Conservation (phyloP, 371 early-diverging fungal genomes). For the Basidiobolus heterosporus region DNA sequence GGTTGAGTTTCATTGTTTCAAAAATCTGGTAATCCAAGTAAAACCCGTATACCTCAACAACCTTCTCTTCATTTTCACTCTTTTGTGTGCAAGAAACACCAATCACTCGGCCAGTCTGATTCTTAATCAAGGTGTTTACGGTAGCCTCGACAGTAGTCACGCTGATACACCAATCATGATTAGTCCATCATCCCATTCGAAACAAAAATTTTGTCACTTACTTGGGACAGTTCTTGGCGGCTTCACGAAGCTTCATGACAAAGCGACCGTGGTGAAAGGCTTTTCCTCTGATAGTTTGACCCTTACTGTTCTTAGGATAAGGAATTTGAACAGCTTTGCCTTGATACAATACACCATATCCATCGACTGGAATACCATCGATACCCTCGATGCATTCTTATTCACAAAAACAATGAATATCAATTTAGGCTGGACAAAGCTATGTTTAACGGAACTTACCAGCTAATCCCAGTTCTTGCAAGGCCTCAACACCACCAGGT, state of each 20-base stretch:
- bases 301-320: constrained; percentile 31
- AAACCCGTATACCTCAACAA: background rate
- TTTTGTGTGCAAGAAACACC: constrained; percentile 21
- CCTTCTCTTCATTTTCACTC: constrained; percentile 3
- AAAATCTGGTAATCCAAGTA: too few species aligned
- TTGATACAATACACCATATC: constrained; percentile 61
- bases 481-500: constrained; percentile 76
- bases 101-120: constrained; percentile 20
- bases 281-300: constrained; percentile 31
- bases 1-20: too few species aligned
- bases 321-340: constrained; percentile 37
- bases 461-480: constrained; percentile 55
- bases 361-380: constrained; percentile 69
- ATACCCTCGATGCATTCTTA: constrained; percentile 66
- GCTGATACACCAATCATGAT: constrained; percentile 14
- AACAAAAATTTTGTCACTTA: constrained; percentile 8
- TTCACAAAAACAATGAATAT: background rate
- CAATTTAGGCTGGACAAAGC: too few species aligned
- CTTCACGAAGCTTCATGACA: constrained; percentile 63
- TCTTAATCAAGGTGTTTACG: constrained; percentile 31
- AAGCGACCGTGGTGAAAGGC: constrained; percentile 91
- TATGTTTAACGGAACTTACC: constrained; percentile 16
- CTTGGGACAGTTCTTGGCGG: constrained; percentile 37
- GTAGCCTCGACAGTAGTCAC: constrained; percentile 59
- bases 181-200: background rate